A percentile compares a stretch with the other conserved stretches of the same genome.
phyloP scores from a whole-genome alignment of 2,329 filamentous ascomycete genomes.

The Botryotinia narcissicola region DNA sequence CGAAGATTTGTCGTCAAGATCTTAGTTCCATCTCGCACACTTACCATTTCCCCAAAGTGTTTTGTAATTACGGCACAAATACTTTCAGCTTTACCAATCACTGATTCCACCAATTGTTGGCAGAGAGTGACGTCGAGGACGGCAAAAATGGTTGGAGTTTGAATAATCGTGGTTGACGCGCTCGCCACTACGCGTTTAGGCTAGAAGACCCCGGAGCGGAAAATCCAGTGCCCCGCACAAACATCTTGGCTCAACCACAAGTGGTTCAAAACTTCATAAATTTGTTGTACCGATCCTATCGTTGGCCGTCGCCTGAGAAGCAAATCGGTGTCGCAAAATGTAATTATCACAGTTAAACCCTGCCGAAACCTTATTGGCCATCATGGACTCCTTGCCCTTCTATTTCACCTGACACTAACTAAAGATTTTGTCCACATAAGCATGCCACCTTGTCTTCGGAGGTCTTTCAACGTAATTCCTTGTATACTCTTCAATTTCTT shows the following conservation, averaged over 20 bases:
- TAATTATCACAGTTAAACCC: background rate
- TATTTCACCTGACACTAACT: conserved; percentile 11
- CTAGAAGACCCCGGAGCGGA: background rate
- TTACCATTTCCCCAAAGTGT: background rate
- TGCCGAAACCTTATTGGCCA: background rate
- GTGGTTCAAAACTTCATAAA: background rate
- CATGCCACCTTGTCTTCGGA: conserved; percentile 31
- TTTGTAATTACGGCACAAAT: background rate
- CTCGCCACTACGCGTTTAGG: background rate
- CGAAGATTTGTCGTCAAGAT: background rate
- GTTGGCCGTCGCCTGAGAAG: background rate
- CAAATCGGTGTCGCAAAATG: background rate
- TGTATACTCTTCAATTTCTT: conserved; percentile 61
- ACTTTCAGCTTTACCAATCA: background rate
- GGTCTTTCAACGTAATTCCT: conserved; percentile 46
- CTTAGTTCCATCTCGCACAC: background rate
- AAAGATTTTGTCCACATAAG: conserved; percentile 31
- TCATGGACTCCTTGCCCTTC: background rate
- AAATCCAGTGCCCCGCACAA: background rate
- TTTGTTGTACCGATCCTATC: background rate
- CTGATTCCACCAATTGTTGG: background rate
- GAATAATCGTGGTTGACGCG: background rate
- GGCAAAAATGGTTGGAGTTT: background rate
- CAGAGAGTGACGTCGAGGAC: background rate
- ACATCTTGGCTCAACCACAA: background rate